phyloP scores from a whole-genome alignment of 2,329 filamentous ascomycete species.

The Botrytis deweyae region DNA sequence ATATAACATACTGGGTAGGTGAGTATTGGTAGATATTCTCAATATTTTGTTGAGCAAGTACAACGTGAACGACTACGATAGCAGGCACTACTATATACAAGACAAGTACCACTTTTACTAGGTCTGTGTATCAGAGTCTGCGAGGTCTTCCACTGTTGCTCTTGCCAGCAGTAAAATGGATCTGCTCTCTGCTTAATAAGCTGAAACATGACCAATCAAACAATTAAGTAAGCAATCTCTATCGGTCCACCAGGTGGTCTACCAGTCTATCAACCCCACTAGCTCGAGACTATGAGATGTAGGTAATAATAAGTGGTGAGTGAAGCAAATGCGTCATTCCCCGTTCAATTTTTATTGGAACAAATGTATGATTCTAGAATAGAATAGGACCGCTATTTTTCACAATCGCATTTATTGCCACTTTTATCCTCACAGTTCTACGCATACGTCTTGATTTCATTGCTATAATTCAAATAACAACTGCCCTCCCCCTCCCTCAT shows the following conservation, averaged over 20 bases:
- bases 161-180: background rate
- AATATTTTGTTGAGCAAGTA: background rate
- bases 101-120: background rate
- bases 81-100: too few relatives aligned
- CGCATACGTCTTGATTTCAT: background rate
- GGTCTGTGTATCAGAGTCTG: background rate
- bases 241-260: background rate
- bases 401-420: background rate
- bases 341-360: background rate
- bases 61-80: background rate
- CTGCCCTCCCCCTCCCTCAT: constrained; percentile 1
- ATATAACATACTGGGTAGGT: background rate
- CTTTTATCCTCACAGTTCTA: background rate
- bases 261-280: background rate
- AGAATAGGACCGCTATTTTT: background rate
- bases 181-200: background rate
- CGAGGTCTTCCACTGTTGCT: background rate
- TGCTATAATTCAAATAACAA: background rate
- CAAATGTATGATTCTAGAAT: background rate
- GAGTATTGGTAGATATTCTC: background rate
- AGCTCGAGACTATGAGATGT: background rate
- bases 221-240: background rate
- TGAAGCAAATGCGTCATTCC: background rate
- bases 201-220: background rate
- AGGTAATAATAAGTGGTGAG: background rate